These are phyloP conservation scores for Daldinia childiae DNA, from an alignment of 495 filamentous ascomycete genomes.

Conservation along the genomic window DNA sequence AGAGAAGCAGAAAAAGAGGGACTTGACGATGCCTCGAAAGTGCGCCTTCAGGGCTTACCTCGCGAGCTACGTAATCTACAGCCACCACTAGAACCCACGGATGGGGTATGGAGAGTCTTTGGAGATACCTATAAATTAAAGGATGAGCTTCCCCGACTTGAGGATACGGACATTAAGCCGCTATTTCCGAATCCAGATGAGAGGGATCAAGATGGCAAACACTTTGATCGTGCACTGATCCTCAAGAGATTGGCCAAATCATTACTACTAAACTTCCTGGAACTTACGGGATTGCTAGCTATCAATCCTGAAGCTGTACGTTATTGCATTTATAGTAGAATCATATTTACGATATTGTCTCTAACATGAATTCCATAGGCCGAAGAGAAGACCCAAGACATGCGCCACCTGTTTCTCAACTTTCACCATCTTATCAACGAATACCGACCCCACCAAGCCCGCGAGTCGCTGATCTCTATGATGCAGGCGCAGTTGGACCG, in stretches of 20 bases:
- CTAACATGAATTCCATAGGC: slow-evolving; percentile 42
- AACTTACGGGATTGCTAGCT: slow-evolving; percentile 75
- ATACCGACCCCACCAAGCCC: slow-evolving; percentile 93
- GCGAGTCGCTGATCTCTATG: slow-evolving; percentile 87
- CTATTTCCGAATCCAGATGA: slow-evolving; percentile 66
- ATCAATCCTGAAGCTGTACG: slow-evolving; percentile 66
- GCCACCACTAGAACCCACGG: slow-evolving; percentile 76
- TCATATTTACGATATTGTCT: background rate
- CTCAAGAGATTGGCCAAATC: slow-evolving; percentile 83
- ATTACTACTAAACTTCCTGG: slow-evolving; percentile 84
- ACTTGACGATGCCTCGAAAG: slow-evolving; percentile 35
- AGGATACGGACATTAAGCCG: slow-evolving; percentile 73
- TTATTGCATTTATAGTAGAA: background rate
- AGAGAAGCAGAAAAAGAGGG: slow-evolving; percentile 47
- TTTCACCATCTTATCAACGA: slow-evolving; percentile 91
- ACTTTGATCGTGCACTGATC: slow-evolving; percentile 75
- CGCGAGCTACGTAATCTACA: slow-evolving; percentile 80
- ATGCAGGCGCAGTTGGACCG: slow-evolving; percentile 89
- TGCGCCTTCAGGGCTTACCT: slow-evolving; percentile 67
- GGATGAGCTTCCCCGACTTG: slow-evolving; percentile 71
- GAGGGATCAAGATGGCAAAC: slow-evolving; percentile 55
- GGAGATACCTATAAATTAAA: slow-evolving; percentile 71
- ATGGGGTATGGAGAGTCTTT: slow-evolving; percentile 79
- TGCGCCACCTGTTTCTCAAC: slow-evolving; percentile 85
- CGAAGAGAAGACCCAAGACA: slow-evolving; percentile 72